Evolutionary conservation across 495 filamentous ascomycete species (phyloP), one percentile per base, ranked within the genome.

Genomic region (Annulohypoxylon moriforme): DNA sequence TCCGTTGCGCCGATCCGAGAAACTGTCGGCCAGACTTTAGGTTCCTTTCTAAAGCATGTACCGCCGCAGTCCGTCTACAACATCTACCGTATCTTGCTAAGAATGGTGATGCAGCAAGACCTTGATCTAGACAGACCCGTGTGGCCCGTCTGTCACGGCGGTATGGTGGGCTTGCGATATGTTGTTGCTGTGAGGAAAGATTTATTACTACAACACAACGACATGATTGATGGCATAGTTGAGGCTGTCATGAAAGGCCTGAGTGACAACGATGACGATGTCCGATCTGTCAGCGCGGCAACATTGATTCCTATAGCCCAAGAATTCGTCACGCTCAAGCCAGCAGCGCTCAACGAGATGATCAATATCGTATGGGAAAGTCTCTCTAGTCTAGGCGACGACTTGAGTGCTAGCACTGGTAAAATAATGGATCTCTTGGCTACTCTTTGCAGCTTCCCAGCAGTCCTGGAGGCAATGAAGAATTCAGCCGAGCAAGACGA

Each of bases 341-440:
- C 93, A 56, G 83, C 81, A 40, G 90, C 92, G 31, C 87, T 99
- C 34, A 86, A 92, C 53, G 83, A 86, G 29, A 86, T 99, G 46
- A 97, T 98, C 81, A 89, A 91, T 77, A 96, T 98, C 69, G 94
- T 99, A 25, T 99, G 96, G 96, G 93, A 94, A 68, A 98, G 96
- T 81, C 86, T 99, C 20, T 97, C 96, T 6, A 94, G 96, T 75
- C 81, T 99, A 7, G 93, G 95, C 67, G 96, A 99, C 77, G 96
- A 99, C 79, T 85, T 99, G 13, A 97, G 94, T 79, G 96, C 96
- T 5, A 98, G 94, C 79, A 99, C 96, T 22, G 96, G 96, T 29
- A 95, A 91, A 57, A 95, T 99, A 44, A 99, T 99, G 96, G 96
- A 99, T 75, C 86, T 99, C 27, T 84, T 99, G 22, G 96, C 96